Conservation (phyloP, 179 eudicot species). For the Sideroxylon spinosum region DNA sequence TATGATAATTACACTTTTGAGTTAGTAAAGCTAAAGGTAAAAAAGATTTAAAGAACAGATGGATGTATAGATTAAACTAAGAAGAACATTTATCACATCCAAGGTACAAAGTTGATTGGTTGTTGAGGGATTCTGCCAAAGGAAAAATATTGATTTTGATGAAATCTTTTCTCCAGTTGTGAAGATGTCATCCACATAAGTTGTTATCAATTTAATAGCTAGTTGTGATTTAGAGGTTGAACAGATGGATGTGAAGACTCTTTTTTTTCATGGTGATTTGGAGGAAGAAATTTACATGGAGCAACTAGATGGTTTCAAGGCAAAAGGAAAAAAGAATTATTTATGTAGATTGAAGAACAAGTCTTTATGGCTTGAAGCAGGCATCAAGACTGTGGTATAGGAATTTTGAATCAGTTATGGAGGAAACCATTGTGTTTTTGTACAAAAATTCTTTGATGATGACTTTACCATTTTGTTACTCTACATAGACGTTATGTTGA, state of each 20-base stretch:
- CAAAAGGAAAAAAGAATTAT: constrained; percentile 6
- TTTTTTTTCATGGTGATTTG: constrained; percentile 6
- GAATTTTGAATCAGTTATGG: constrained; percentile 9
- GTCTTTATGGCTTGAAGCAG: constrained; percentile 8
- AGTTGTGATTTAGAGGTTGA: constrained; percentile 12
- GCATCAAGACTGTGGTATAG: neutral
- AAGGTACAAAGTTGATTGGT: constrained; percentile 14
- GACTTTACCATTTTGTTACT: constrained; percentile 1
- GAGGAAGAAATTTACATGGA: constrained; percentile 9
- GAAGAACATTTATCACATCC: constrained; percentile 10
- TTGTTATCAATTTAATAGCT: neutral
- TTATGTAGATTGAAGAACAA: constrained; percentile 2
- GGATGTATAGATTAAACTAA: neutral
- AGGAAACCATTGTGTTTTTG: constrained; percentile 9
- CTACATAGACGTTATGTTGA: no score
- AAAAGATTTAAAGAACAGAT: neutral
- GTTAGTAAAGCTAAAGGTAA: constrained; percentile 20
- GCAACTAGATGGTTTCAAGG: constrained; percentile 11
- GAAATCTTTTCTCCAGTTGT: constrained; percentile 9
- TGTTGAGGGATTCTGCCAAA: constrained; percentile 15
- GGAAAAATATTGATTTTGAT: constrained; percentile 9
- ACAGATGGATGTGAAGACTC: constrained; percentile 9
- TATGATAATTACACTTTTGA: constrained; percentile 18
- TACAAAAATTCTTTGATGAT: no score
- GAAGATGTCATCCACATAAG: neutral